Base-by-base conservation (phyloP, 371 early-diverging fungal species). In the Mucor lusitanicus region DNA sequence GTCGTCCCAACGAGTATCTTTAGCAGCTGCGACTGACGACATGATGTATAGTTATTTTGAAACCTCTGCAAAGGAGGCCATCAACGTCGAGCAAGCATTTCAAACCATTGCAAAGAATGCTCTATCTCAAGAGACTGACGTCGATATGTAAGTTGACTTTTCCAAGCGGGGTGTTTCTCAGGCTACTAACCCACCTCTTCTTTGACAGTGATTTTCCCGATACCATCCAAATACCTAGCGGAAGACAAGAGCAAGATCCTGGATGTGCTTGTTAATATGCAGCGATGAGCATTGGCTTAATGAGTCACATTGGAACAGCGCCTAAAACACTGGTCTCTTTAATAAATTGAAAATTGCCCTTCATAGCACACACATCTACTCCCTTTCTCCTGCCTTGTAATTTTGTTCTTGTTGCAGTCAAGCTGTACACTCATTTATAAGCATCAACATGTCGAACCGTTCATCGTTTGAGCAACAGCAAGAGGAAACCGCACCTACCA, bases 11-110 rank as follows among this genome's bases (percentile, higher is more conserved):
- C n/a, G n/a, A n/a, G n/a, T n/a, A n/a, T n/a, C n/a, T n/a, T n/a
- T n/a, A n/a, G n/a, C n/a, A 30, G 30, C 30, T 3, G 30, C 30
- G 30, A 30, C 30, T 30, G 3, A 30, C 30, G 3, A 30, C 30
- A 30, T 50, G 3, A 0, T 25, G 12, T 23, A 8, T 46, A 75
- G 76, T n/a, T 96, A 96, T 86, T 99, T 97, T 86, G 97, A 97
- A 80, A 97, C 98, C 21, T 91, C 91, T 68, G 99, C 99, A 27
- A 97, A 97, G 83, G 97, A 96, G 77, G 95, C 94, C 56, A 95
- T 95, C 82, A 97, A 99, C 66, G 97, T 99, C 28, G 99, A 99
- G 64, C 87, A 90, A 63, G 98, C 98, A 33, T 99, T 99, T 88
- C 92, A 92, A 70, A 93, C 95, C 28, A 95, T 97, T 77, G 97